These are phyloP conservation scores for Helicocarpus griseus DNA, from an alignment of 2,329 filamentous ascomycete genomes.

Conservation along the genomic window DNA sequence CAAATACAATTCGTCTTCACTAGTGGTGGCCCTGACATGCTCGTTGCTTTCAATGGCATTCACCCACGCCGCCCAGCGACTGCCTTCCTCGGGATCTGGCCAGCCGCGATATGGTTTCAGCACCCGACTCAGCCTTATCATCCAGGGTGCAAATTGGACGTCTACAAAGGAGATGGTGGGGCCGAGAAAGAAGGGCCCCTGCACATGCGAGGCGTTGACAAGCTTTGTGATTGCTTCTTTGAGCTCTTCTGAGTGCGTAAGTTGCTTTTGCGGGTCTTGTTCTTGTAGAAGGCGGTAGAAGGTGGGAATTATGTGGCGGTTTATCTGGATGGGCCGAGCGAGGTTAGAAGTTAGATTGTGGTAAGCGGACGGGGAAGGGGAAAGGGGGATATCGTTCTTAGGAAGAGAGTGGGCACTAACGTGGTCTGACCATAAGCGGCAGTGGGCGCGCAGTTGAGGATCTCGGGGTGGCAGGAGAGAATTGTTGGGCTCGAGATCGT, in stretches of 20 bases:
- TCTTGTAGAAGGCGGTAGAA: conserved; percentile 68
- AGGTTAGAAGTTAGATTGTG: conserved; percentile 5
- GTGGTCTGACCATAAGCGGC: conserved; percentile 72
- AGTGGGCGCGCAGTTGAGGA: conserved; percentile 60
- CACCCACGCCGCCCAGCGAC: conserved; percentile 60
- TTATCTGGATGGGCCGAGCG: conserved; percentile 46
- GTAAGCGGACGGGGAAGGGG: background rate
- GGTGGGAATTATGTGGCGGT: conserved; percentile 62
- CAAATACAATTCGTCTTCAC: conserved; percentile 54
- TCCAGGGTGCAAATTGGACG: conserved; percentile 66
- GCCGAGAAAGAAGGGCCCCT: conserved; percentile 62
- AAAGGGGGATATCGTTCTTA: background rate
- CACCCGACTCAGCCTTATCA: conserved; percentile 58
- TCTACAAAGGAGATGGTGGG: conserved; percentile 55
- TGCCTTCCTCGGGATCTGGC: conserved; percentile 53
- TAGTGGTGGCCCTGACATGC: conserved; percentile 58
- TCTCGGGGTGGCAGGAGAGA: conserved; percentile 55
- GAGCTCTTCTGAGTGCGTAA: conserved; percentile 51
- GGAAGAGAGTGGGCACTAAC: conserved; percentile 36
- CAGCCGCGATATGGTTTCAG: conserved; percentile 57
- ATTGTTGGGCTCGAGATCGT: conserved; percentile 56
- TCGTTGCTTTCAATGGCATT: conserved; percentile 57
- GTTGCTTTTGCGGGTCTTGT: conserved; percentile 50
- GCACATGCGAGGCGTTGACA: conserved; percentile 45
- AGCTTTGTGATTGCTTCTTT: conserved; percentile 55